A percentile compares a stretch with the other conserved stretches of the same genome.
Conservation (phyloP, 352 stramenopile species). For the Phytophthora sojae region DNA sequence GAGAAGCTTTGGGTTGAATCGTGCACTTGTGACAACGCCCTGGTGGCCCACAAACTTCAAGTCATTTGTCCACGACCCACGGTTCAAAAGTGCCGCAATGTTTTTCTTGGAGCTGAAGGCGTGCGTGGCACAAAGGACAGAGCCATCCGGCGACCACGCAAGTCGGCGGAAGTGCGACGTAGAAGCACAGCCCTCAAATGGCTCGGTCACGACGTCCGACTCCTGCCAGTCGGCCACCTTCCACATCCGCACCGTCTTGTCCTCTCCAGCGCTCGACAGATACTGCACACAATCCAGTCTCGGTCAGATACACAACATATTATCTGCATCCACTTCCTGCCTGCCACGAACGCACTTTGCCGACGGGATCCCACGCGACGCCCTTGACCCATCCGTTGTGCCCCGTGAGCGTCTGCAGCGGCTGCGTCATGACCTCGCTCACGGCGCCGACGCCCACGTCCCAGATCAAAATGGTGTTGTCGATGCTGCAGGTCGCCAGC, state of each 20-base stretch:
- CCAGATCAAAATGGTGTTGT: constrained; percentile 91
- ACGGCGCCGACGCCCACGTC: constrained; percentile 66
- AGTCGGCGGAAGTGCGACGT: constrained; percentile 87
- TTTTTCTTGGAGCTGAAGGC: constrained; percentile 91
- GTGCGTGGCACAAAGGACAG: constrained; percentile 81
- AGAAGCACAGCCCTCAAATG: constrained; percentile 80
- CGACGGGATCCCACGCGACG: constrained; percentile 87
- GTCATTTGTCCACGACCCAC: constrained; percentile 81
- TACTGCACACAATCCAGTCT: constrained; percentile 50
- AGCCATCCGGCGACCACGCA: constrained; percentile 88
- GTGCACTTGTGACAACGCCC: constrained; percentile 78
- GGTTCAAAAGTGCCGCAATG: constrained; percentile 79
- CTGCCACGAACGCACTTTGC: constrained; percentile 53
- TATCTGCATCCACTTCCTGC: background rate
- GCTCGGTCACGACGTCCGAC: constrained; percentile 66
- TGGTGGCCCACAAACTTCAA: constrained; percentile 89
- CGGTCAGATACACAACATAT: background rate
- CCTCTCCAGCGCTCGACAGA: constrained; percentile 85
- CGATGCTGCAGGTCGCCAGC: constrained; percentile 89
- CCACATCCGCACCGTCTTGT: constrained; percentile 90
- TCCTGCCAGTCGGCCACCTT: constrained; percentile 84
- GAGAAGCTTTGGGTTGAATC: constrained; percentile 87
- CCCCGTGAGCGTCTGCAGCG: constrained; percentile 75
- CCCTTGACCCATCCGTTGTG: constrained; percentile 91
- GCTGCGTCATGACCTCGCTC: constrained; percentile 78